Percentiles rank a stretch among this genome's conserved stretches.
These are phyloP conservation scores for Paracamarosporium sp. DNA, from an alignment of 2,329 filamentous ascomycete species.

Conservation along the genomic window DNA sequence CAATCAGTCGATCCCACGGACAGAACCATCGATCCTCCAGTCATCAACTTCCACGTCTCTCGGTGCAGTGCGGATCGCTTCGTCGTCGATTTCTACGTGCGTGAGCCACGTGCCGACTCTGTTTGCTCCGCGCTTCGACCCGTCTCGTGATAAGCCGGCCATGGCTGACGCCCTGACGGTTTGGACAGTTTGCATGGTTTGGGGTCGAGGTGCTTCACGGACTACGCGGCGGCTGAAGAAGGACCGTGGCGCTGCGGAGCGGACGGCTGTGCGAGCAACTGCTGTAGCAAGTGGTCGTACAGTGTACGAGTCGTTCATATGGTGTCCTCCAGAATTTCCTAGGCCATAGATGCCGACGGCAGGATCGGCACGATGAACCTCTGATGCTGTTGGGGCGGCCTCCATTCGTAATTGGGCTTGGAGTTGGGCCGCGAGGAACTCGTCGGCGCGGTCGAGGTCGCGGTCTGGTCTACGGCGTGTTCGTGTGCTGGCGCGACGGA, in stretches of 20 bases:
- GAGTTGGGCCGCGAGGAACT: conserved; percentile 59
- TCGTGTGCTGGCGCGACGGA: conserved; percentile 33
- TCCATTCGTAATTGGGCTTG: conserved; percentile 52
- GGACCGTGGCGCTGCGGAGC: conserved; percentile 27
- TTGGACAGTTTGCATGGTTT: conserved; percentile 17
- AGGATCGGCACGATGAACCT: conserved; percentile 45
- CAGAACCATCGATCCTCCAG: conserved; percentile 43
- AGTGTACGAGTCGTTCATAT: conserved; percentile 62
- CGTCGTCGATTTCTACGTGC: conserved; percentile 43
- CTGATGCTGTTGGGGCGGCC: conserved; percentile 25
- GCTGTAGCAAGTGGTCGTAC: conserved; percentile 38
- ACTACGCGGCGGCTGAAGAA: conserved; percentile 34
- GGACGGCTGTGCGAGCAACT: conserved; percentile 34
- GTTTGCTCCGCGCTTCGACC: conserved; percentile 42
- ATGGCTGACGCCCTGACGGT: conserved; percentile 38
- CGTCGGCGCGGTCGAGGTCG: conserved; percentile 55
- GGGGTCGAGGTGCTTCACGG: conserved; percentile 15
- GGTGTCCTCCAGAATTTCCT: conserved; percentile 62
- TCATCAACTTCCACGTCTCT: conserved; percentile 44
- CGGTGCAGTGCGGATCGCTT: conserved; percentile 42
- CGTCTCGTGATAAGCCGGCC: conserved; percentile 47
- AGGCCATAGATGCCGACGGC: conserved; percentile 57
- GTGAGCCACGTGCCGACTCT: conserved; percentile 48
- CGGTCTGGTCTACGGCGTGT: conserved; percentile 42
- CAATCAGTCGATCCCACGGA: conserved; percentile 42